phyloP scores from a whole-genome alignment of 106 monocot species.

The Allium fistulosum region DNA sequence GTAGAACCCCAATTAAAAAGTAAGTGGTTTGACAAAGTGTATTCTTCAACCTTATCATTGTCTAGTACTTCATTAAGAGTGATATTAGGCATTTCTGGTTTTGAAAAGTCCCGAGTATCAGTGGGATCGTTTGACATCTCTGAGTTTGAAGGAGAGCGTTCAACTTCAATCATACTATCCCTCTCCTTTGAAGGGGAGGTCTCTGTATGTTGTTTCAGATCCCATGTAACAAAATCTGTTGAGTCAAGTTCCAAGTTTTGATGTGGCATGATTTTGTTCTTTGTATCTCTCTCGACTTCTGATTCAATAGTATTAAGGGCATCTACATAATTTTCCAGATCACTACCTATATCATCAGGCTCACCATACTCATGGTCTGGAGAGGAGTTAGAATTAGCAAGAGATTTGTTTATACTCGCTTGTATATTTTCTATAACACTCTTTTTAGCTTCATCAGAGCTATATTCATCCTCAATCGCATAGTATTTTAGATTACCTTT shows the following conservation, averaged over 20 bases:
- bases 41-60: background rate
- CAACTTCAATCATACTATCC: conserved; percentile 2
- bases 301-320: conserved; percentile 68
- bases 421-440: background rate
- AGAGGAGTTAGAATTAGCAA: conserved; percentile 18
- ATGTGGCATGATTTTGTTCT: conserved; percentile 29
- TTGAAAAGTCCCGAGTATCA: background rate
- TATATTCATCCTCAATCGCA: conserved; percentile 7
- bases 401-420: conserved; percentile 9
- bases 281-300: conserved; percentile 58
- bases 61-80: conserved; percentile 6
- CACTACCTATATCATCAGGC: conserved; percentile 71
- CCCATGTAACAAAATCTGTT: conserved; percentile 8
- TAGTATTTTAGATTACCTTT: background rate
- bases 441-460: conserved; percentile 9
- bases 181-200: background rate
- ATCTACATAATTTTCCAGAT: conserved; percentile 80
- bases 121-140: conserved; percentile 7
- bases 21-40: conserved; percentile 10
- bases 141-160: conserved; percentile 3
- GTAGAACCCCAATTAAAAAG: conserved; percentile 10
- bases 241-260: conserved; percentile 8
- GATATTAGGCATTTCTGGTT: background rate
- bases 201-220: conserved; percentile 12
- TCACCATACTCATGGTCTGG: conserved; percentile 33